A percentile compares a stretch with the other conserved stretches of the same genome.
phyloP scores from a whole-genome alignment of 2,329 filamentous ascomycete genomes.

The Cytospora piceae region DNA sequence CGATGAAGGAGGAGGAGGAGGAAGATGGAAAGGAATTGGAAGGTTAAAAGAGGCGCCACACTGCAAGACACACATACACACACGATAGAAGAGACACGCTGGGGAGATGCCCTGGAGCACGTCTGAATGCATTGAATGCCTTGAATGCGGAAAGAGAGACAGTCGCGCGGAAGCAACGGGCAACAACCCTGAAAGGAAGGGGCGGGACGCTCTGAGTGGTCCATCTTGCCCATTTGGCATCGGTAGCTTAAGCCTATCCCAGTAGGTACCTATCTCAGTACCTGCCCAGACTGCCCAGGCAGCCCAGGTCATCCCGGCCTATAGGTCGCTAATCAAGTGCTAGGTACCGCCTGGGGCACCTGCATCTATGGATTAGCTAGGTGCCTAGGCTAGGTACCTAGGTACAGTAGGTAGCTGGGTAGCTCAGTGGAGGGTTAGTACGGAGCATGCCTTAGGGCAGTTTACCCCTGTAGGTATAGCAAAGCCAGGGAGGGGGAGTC shows the following conservation, averaged over 20 bases:
- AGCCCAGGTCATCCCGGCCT: background rate
- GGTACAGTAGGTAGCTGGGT: too few species aligned
- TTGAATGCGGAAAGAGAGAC: slow-evolving; percentile 5
- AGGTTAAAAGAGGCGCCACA: slow-evolving; percentile 16
- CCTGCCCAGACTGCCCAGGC: too few species aligned
- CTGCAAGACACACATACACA: slow-evolving; percentile 6
- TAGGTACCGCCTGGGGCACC: too few species aligned
- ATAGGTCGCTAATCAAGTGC: background rate
- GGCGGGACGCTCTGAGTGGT: background rate
- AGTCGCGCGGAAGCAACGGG: background rate
- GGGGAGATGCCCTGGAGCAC: background rate
- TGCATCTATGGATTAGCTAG: too few species aligned
- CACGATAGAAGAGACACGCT: slow-evolving; percentile 1
- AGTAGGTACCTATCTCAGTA: background rate
- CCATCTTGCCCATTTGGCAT: too few species aligned
- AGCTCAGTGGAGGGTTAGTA: too few species aligned
- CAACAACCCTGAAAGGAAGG: background rate
- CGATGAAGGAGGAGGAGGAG: slow-evolving; percentile 7
- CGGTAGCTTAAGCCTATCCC: too few species aligned
- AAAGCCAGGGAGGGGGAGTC: too few species aligned
- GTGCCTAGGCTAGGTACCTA: too few species aligned
- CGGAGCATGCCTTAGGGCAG: too few species aligned
- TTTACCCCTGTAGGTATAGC: too few species aligned
- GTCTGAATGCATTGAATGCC: too few species aligned
- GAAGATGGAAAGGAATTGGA: slow-evolving; percentile 15